Evolutionary conservation across 768 basidiomycete species (phyloP).

Genomic region (Lentinula guzmanii): DNA sequence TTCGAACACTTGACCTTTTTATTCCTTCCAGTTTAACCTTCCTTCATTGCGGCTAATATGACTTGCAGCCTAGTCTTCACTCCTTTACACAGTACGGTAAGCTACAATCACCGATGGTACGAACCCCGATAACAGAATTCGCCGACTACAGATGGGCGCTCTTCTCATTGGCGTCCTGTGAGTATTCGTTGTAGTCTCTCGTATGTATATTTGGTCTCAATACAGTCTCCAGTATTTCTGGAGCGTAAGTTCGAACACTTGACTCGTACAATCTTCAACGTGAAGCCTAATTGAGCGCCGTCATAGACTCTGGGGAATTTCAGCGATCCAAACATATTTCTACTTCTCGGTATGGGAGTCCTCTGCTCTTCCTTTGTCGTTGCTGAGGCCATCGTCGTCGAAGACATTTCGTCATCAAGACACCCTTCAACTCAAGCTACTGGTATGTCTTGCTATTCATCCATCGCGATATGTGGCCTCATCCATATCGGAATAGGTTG

Average conservation of each 20-base stretch:
- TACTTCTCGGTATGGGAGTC: neutral
- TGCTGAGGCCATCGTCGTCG: neutral
- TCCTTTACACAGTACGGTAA: slow-evolving; percentile 1
- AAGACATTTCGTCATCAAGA: neutral
- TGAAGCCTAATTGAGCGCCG: neutral
- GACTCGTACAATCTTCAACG: no score
- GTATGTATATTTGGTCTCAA: neutral
- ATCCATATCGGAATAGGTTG: neutral
- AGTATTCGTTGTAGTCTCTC: neutral
- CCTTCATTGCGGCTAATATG: neutral
- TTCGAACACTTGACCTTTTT: neutral
- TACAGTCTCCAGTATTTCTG: neutral
- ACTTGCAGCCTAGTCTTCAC: neutral
- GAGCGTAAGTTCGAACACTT: neutral
- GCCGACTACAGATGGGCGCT: neutral
- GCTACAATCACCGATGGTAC: no score
- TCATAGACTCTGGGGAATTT: slow-evolving; percentile 1
- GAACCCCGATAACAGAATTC: no score
- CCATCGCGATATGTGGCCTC: no score
- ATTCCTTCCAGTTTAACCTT: neutral
- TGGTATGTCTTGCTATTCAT: neutral
- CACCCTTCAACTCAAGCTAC: neutral
- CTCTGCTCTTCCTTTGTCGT: neutral
- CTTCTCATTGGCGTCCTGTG: slow-evolving; percentile 4
- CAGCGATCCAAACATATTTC: neutral